Percentiles rank a stretch among this genome's conserved stretches.
These are phyloP conservation scores for Murraya paniculata DNA, from an alignment of 345 rosid genomes.

Conservation along the genomic window DNA sequence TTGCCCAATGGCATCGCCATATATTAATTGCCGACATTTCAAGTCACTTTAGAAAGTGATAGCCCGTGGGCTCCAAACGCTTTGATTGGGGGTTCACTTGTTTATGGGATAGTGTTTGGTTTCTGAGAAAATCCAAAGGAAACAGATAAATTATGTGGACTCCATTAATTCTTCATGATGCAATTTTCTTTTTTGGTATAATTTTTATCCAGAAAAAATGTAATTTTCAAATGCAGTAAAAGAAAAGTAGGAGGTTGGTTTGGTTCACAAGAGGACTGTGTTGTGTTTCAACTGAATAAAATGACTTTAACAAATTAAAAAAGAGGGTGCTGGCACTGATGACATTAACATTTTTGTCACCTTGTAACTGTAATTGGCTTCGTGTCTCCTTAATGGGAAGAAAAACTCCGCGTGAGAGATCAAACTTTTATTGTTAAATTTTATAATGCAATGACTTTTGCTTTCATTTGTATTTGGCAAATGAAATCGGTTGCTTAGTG, in stretches of 20 bases:
- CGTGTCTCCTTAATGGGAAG: conserved; percentile 8
- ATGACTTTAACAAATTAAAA: neutral
- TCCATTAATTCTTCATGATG: conserved; percentile 1
- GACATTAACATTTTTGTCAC: conserved; percentile 8
- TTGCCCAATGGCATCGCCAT: neutral
- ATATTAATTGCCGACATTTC: conserved; percentile 12
- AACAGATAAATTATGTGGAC: neutral
- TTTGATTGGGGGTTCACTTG: neutral
- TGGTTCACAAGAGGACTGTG: neutral
- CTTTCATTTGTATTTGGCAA: neutral
- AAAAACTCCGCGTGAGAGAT: conserved; percentile 3
- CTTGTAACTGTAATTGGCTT: neutral
- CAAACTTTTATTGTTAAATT: neutral
- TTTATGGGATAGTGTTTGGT: neutral
- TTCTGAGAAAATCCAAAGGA: neutral
- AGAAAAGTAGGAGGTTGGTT: neutral
- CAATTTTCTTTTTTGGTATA: too few relatives aligned
- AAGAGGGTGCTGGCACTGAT: neutral
- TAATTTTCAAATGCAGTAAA: neutral
- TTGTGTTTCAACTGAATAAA: neutral
- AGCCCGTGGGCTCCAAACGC: conserved; percentile 16
- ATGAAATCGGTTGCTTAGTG: conserved; percentile 11
- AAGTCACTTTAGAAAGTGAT: neutral
- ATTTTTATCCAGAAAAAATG: neutral
- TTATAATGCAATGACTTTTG: neutral